phyloP scores from a whole-genome alignment of 2,329 filamentous ascomycete species.

The Calonectria pteridis region DNA sequence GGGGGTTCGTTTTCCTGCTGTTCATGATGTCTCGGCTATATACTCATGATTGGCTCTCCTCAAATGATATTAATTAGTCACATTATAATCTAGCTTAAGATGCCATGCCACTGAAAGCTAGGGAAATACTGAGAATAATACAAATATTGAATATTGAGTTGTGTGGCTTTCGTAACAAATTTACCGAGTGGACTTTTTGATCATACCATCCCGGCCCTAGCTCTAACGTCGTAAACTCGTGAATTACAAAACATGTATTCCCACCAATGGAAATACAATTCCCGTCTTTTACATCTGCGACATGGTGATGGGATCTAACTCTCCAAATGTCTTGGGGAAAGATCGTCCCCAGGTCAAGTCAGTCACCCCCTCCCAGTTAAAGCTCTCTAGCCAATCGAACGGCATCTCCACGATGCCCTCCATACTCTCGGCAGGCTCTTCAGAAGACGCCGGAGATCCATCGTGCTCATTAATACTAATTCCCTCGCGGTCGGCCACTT shows the following conservation, averaged over 20 bases:
- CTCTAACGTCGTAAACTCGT: not conserved
- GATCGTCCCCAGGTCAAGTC: slow-evolving; percentile 32
- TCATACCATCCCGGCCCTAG: not conserved
- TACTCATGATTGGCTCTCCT: too few relatives aligned
- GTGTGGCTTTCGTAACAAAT: not conserved
- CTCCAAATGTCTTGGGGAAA: slow-evolving; percentile 9
- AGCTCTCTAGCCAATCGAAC: slow-evolving; percentile 42
- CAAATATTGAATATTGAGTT: slow-evolving; percentile 1
- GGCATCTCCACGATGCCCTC: slow-evolving; percentile 42
- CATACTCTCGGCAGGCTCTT: slow-evolving; percentile 30
- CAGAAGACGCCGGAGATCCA: slow-evolving; percentile 20
- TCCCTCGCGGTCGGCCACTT: slow-evolving; percentile 47
- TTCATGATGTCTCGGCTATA: not conserved
- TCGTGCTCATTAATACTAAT: slow-evolving; percentile 21
- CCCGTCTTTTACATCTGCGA: slow-evolving; percentile 2
- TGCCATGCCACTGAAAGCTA: too few relatives aligned
- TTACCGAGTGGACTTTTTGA: not conserved
- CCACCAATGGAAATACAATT: not conserved
- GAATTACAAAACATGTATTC: not conserved
- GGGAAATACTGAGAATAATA: not conserved
- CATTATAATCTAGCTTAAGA: too few relatives aligned
- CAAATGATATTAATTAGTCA: not conserved
- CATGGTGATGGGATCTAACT: slow-evolving; percentile 11
- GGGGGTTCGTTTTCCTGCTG: not conserved
- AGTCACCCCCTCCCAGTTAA: slow-evolving; percentile 40